These are phyloP conservation scores for Hordeum pubiflorum DNA, from an alignment of 202 grass and related monocot species.

Conservation along the genomic window DNA sequence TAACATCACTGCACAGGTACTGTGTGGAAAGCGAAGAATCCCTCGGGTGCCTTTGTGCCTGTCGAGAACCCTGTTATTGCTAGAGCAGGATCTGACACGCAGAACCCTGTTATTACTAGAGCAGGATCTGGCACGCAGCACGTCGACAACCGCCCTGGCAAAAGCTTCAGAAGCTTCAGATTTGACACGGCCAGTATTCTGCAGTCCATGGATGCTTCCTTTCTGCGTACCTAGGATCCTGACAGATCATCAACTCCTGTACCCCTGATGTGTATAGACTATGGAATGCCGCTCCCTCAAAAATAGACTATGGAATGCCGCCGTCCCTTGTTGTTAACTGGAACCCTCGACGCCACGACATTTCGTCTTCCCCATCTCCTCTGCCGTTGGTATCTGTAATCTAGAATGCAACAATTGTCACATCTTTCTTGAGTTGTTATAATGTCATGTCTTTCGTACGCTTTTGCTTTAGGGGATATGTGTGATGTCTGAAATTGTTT, in stretches of 20 bases:
- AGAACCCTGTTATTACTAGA: slow-evolving; percentile 37
- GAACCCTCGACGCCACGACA: background rate
- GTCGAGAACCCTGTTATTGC: slow-evolving; percentile 33
- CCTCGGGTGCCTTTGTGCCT: slow-evolving; percentile 22
- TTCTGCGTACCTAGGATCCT: slow-evolving; percentile 38
- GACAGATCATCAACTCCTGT: slow-evolving; percentile 12
- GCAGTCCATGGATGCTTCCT: slow-evolving; percentile 68
- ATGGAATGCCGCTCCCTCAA: background rate
- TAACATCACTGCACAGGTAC: slow-evolving; percentile 29
- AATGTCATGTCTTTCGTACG: background rate
- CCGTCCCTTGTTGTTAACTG: background rate
- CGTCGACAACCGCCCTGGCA: slow-evolving; percentile 53
- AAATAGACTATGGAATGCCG: background rate
- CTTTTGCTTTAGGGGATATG: background rate
- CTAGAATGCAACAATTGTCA: background rate
- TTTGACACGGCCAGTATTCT: slow-evolving; percentile 62
- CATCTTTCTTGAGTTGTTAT: background rate
- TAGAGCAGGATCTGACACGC: slow-evolving; percentile 37
- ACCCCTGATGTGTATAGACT: slow-evolving; percentile 32
- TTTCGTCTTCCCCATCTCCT: background rate
- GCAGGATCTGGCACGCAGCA: slow-evolving; percentile 40
- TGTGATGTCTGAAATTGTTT: background rate
- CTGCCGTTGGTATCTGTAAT: background rate
- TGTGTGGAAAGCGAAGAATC: slow-evolving; percentile 71
- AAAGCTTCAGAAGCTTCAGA: slow-evolving; percentile 84